Evolutionary conservation across 805 yeast species (phyloP), one percentile per base, ranked within the genome.

Genomic region (Candida nemodendra): DNA sequence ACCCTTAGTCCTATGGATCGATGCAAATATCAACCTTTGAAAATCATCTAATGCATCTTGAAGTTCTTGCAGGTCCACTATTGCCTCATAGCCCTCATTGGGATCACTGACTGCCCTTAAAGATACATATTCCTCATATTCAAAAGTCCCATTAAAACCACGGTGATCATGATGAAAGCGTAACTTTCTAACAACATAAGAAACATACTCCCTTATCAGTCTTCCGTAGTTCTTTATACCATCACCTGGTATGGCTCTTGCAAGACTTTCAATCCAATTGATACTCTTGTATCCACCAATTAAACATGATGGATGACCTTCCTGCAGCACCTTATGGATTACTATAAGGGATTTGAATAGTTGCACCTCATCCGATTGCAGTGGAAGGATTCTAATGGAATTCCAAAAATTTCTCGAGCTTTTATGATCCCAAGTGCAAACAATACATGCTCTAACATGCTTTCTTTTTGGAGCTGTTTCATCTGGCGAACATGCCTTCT

Each of bases 391-490:
- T 61, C 85, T 87, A 45, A 91, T 68, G 2, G 82, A 79, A 51
- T 84, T 79, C 91, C 96, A 91, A 53, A 90, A 85, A 8, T 85
- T 86, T 41, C 78, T 72, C 3, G 95, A 79, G 27, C 87, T 79
- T 57, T 84, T 83, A 54, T 87, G 91, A 62, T 93, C 99, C 96
- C 97, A 91, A 1, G 97, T 88, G 62, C 83, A 90, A 26, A 91
- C 95, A 43, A 90, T 90, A 67, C 96, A 88, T 2, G 95, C 88
- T 54, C 99, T 72, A 5, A 91, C 98, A 64, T 91, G 99, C 61
- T 91, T 91, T 51, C 99, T 72, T 62, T 91, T 91, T 1, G 99
- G 97, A 0, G 97, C 95, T 4, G 84, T 74, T 57, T 89, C 96
- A 18, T 89, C 97, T 14, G 75, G 47, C 18, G 83, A 81, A 41